Evolutionary conservation across 139 green algal genomes (phyloP), one percentile per base, ranked within the genome.

Genomic region (Gonium pectorale): DNA sequence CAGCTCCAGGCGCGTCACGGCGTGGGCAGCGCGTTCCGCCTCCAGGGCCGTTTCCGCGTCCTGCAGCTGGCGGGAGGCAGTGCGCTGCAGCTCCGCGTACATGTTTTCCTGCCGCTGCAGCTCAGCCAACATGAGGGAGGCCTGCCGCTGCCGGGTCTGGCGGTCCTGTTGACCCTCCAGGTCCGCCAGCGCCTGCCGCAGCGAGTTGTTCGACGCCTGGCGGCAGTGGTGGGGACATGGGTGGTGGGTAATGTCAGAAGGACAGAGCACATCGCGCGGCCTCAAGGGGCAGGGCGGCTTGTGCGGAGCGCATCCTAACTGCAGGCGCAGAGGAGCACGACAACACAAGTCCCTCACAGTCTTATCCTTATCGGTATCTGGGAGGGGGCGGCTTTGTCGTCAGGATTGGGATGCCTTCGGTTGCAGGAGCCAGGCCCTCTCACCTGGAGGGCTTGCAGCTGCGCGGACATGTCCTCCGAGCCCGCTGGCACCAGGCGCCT

Each of bases 181-280:
- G 75, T 82, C 59, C 0, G 75, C 75, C 59, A 82, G 29, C 43
- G 60, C 41, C 75, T 82, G 75, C 38, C 56, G 33, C 9, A 82
- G 75, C 75, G 44, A 31, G 75, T 71, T 82, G 75, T 82, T 82
- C 43, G 60, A 63, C 17, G 75, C 75, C 73, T 81, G 72, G 9
- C n/a, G n/a, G n/a, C 2, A 52, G 37, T n/a, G 15, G 6, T 66
- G 56, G 13, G 49, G 17, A 59, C 49, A 59, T 17, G 49, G 13
- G 49, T 59, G 49, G 49, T 26, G 22, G 56, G 22, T 33, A n/a
- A 35, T n/a, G 19, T 33, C 6, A n/a, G 17, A 56, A 17, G 49
- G 49, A 56, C 13, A 56, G 49, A 56, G 49, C 49, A 56, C n/a
- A n/a, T n/a, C n/a, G n/a, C n/a, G n/a, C n/a, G n/a, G n/a, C n/a